A percentile compares a stretch with the other conserved stretches of the same genome.
Evolutionary conservation across 345 rosid genomes (phyloP).

Genomic region (Euphorbia lathyris): DNA sequence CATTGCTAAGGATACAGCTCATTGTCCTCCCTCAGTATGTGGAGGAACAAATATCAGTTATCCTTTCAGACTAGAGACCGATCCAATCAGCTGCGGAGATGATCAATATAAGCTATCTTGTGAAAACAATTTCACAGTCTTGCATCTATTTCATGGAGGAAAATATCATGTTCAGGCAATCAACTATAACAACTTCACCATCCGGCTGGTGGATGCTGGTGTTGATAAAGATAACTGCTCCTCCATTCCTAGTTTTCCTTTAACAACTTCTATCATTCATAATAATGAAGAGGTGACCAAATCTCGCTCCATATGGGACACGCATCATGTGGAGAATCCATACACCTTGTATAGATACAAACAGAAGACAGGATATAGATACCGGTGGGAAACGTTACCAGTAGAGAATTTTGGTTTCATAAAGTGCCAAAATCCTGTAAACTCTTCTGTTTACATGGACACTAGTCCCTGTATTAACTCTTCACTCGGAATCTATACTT

Average conservation of each 20-base stretch:
- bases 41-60: not conserved
- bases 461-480: not conserved
- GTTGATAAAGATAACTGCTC: not conserved
- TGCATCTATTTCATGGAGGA: not conserved
- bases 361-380: not conserved
- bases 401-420: not conserved
- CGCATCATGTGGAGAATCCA: too few relatives aligned
- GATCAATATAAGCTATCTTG: not conserved
- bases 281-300: too few relatives aligned
- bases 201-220: not conserved
- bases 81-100: not conserved
- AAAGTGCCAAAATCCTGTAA: not conserved
- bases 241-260: not conserved
- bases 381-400: not conserved
- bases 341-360: not conserved
- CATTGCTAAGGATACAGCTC: not conserved
- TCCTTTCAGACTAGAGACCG: slow-evolving; percentile 1
- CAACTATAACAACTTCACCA: not conserved
- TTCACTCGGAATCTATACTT: not conserved
- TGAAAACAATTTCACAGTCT: not conserved
- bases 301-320: too few relatives aligned
- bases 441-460: not conserved
- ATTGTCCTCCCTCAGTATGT: not conserved
- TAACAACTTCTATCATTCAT: not conserved
- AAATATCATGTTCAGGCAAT: not conserved